Conservation (phyloP, 345 rosid species). For the Aegle marmelos region DNA sequence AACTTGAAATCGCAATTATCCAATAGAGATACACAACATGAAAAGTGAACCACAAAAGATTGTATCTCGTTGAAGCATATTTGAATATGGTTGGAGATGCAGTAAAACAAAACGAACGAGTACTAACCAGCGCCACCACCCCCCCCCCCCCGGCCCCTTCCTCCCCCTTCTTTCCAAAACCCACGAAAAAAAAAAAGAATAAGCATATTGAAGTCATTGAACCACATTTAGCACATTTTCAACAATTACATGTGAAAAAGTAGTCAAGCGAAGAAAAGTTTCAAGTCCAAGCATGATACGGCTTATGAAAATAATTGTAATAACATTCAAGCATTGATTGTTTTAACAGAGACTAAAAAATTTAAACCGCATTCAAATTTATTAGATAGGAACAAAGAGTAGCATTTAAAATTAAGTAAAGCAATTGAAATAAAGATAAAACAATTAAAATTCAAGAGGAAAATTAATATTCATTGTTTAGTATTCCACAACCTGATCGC, state of each 20-base stretch:
- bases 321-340: neutral
- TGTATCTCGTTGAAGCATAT: slow-evolving; percentile 25
- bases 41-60: no score
- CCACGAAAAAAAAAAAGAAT: no score
- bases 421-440: slow-evolving; percentile 9
- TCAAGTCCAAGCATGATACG: slow-evolving; percentile 24
- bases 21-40: no score
- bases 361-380: slow-evolving; percentile 22
- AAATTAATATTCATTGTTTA: slow-evolving; percentile 18
- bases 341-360: slow-evolving; percentile 8
- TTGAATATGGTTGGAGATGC: slow-evolving; percentile 23
- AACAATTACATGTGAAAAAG: neutral
- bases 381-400: slow-evolving; percentile 23
- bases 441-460: slow-evolving; percentile 4
- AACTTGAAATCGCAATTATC: no score
- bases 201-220: slow-evolving; percentile 7
- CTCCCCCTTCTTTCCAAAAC: no score
- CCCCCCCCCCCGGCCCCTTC: no score
- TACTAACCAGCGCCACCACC: no score
- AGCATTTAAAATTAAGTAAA: slow-evolving; percentile 14
- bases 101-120: slow-evolving; percentile 16
- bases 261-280: slow-evolving; percentile 8
- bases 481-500: no score
- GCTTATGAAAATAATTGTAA: slow-evolving; percentile 8
- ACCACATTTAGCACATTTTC: slow-evolving; percentile 1